Evolutionary conservation across 2,329 filamentous ascomycete species (phyloP), one percentile per base, ranked within the genome.

Genomic region (Periconia sp.): DNA sequence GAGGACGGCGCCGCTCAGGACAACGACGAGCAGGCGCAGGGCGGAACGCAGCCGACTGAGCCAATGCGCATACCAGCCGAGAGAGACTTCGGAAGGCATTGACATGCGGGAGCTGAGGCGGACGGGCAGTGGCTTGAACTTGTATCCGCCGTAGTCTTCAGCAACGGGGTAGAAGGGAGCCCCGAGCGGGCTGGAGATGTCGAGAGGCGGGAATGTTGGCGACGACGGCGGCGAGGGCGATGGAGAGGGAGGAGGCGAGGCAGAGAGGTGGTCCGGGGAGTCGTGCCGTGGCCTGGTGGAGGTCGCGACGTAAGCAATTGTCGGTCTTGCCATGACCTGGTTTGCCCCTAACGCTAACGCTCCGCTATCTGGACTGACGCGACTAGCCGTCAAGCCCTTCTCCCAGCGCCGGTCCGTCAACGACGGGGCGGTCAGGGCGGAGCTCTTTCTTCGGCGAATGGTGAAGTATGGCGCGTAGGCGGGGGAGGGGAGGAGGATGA

Each of bases 1-100:
- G 24, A 63, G 57, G 35, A 70, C 65, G 49, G 61, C 58, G 51
- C 61, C 65, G 53, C 61, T 66, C 42, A 70, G 61, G 11, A 68
- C 61, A 30, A 69, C 63, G 55, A 67, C 65, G 43, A 68, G 56
- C 25, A 69, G 58, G 37, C 66, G 65, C 18, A 70, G 61, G 48
- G 57, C 60, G 31, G 65, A 70, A 36, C 65, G 63, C 42, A 68
- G 46, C 37, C 61, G 58, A 39, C 60, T 66, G 47, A 68, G 63
- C 65, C 65, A 68, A 43, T 65, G 63, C 42, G 63, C 58, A 29
- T 60, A 53, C 42, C 57, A 54, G 40, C 52, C 50, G 39, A 54
- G 51, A 49, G 51, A 43, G 48, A 60, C 40, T 32, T 68, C 61
- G 48, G 59, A 52, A 50, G 33, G 37, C 53, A 54, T 53, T 40